phyloP scores from a whole-genome alignment of 129 eudicot species.

The Apium graveolens region DNA sequence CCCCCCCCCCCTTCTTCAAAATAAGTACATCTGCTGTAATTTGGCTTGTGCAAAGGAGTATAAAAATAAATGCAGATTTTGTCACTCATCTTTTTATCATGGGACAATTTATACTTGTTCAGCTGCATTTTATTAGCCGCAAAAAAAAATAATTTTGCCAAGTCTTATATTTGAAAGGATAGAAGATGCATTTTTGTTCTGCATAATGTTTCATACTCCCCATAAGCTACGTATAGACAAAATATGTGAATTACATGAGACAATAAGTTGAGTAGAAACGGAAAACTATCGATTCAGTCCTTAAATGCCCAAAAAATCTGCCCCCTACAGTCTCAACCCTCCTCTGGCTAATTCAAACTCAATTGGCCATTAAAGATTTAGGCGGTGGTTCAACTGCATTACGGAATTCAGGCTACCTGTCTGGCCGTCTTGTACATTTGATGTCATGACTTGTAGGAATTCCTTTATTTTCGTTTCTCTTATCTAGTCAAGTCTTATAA shows the following conservation, averaged over 20 bases:
- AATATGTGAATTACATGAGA: too few relatives aligned
- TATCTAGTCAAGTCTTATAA: too few relatives aligned
- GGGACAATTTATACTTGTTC: background rate
- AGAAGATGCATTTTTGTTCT: background rate
- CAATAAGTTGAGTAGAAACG: background rate
- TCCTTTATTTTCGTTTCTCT: too few relatives aligned
- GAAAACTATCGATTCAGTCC: conserved; percentile 21
- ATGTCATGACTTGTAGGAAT: too few relatives aligned
- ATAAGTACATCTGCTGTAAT: background rate
- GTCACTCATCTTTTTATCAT: background rate
- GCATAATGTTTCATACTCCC: background rate
- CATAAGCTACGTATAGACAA: too few relatives aligned
- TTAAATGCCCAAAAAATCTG: conserved; percentile 46
- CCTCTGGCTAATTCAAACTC: conserved; percentile 42
- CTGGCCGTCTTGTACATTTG: too few relatives aligned
- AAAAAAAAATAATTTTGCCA: background rate
- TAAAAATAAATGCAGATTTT: background rate
- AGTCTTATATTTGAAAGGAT: background rate
- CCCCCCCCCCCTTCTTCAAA: background rate
- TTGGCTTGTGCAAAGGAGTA: background rate
- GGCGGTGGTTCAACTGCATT: conserved; percentile 23
- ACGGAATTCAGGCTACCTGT: background rate
- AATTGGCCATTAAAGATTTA: conserved; percentile 59
- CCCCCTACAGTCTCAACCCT: conserved; percentile 49
- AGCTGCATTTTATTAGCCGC: background rate